These are phyloP conservation scores for Microbotryomycetes sp. DNA, from an alignment of 1,284 basidiomycete species.

Conservation along the genomic window DNA sequence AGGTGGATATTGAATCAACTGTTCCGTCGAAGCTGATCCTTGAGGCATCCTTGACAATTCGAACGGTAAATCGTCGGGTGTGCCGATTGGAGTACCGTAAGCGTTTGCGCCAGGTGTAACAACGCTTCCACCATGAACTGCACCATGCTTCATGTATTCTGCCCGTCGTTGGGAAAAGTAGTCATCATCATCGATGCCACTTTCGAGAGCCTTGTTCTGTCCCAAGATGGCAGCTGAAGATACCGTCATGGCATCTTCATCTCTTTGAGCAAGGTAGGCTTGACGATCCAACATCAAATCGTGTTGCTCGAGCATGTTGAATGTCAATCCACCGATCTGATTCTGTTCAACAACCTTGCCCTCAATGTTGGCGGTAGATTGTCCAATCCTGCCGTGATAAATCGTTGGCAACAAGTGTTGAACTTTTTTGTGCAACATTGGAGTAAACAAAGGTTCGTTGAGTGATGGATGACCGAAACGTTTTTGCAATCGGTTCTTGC, in stretches of 20 bases:
- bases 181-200: constrained; percentile 14
- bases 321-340: constrained; percentile 53
- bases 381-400: constrained; percentile 63
- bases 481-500: constrained; percentile 63
- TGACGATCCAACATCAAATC: constrained; percentile 36
- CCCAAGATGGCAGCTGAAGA: not conserved
- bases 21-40: constrained; percentile 19
- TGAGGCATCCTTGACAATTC: constrained; percentile 25
- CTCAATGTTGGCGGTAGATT: constrained; percentile 54
- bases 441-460: constrained; percentile 62
- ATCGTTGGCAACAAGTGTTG: constrained; percentile 55
- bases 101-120: not conserved
- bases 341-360: constrained; percentile 67
- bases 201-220: not conserved
- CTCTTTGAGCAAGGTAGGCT: constrained; percentile 38
- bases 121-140: not conserved
- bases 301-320: constrained; percentile 43
- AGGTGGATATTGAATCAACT: constrained; percentile 26
- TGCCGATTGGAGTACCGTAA: not conserved
- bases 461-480: constrained; percentile 81
- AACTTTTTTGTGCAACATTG: constrained; percentile 79
- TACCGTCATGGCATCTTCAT: constrained; percentile 29
- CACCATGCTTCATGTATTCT: constrained; percentile 27
- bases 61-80: constrained; percentile 20
- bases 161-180: constrained; percentile 19